These are phyloP conservation scores for Geotrichum cucujoidarum DNA, from an alignment of 1,139 yeast species.

Conservation along the genomic window DNA sequence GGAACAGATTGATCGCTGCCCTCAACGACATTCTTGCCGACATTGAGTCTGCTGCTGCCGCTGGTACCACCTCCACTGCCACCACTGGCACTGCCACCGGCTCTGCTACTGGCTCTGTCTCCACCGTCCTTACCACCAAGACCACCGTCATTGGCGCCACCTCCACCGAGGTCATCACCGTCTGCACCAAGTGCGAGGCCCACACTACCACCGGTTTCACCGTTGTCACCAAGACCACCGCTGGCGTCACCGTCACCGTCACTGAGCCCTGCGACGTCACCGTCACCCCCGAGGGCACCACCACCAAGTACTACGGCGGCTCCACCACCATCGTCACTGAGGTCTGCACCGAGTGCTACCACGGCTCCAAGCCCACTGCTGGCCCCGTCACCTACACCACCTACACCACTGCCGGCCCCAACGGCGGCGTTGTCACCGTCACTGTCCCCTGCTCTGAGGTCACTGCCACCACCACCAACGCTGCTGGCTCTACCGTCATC, in stretches of 20 bases:
- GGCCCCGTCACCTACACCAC: background rate
- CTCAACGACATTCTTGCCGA: background rate
- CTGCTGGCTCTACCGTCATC: background rate
- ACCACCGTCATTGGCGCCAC: conserved; percentile 15
- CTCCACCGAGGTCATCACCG: conserved; percentile 11
- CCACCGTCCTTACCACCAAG: conserved; percentile 5
- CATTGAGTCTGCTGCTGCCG: background rate
- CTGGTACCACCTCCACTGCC: background rate
- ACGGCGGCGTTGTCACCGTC: conserved; percentile 4
- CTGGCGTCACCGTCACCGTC: conserved; percentile 18
- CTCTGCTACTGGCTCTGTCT: background rate
- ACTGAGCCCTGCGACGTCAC: conserved; percentile 18
- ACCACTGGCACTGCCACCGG: background rate
- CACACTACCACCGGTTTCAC: conserved; percentile 8
- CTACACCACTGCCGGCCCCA: background rate
- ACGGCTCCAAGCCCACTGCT: background rate
- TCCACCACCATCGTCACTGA: background rate
- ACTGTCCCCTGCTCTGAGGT: conserved; percentile 1
- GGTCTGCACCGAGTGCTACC: background rate
- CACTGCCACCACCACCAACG: conserved; percentile 1
- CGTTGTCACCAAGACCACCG: conserved; percentile 12
- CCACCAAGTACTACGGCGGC: background rate
- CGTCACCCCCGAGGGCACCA: conserved; percentile 1
- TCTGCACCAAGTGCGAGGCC: conserved; percentile 14
- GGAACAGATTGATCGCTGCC: background rate